Evolutionary conservation across 2,329 filamentous ascomycete genomes (phyloP).

Genomic region (Ceratocystis alfenasii): DNA sequence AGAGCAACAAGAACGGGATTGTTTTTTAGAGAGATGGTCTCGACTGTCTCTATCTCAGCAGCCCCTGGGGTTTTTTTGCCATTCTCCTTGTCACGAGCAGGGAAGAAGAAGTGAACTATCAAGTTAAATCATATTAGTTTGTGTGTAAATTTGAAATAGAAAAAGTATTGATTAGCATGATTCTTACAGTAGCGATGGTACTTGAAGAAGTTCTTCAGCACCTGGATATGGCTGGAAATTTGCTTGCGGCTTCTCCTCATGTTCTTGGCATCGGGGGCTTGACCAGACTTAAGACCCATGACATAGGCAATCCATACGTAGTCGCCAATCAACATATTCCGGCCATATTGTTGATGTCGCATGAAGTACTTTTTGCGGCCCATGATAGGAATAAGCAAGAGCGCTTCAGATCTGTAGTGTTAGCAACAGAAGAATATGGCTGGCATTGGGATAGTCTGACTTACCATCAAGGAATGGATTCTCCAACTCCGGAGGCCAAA

Average conservation of each 20-base stretch:
- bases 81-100: slow-evolving; percentile 42
- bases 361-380: slow-evolving; percentile 55
- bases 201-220: slow-evolving; percentile 54
- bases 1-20: slow-evolving; percentile 52
- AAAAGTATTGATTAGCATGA: slow-evolving; percentile 21
- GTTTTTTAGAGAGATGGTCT: slow-evolving; percentile 49
- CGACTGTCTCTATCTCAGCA: slow-evolving; percentile 26
- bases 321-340: slow-evolving; percentile 59
- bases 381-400: slow-evolving; percentile 54
- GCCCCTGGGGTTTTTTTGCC: slow-evolving; percentile 32
- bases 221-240: slow-evolving; percentile 59
- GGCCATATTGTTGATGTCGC: slow-evolving; percentile 50
- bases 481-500: slow-evolving; percentile 52
- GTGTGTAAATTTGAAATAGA: neutral
- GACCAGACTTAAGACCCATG: slow-evolving; percentile 36
- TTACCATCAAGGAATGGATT: slow-evolving; percentile 56
- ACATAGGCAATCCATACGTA: slow-evolving; percentile 49
- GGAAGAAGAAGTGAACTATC: slow-evolving; percentile 49
- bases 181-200: slow-evolving; percentile 50
- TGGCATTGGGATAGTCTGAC: slow-evolving; percentile 23
- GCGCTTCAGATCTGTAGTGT: slow-evolving; percentile 34
- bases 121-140: neutral
- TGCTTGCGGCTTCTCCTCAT: slow-evolving; percentile 45
- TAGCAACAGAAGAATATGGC: neutral
- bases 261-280: slow-evolving; percentile 34